Percentiles rank a stretch among this genome's conserved stretches.
Conservation (phyloP, 2,329 filamentous ascomycete genomes). For the Orbilia blumenaviensis region DNA sequence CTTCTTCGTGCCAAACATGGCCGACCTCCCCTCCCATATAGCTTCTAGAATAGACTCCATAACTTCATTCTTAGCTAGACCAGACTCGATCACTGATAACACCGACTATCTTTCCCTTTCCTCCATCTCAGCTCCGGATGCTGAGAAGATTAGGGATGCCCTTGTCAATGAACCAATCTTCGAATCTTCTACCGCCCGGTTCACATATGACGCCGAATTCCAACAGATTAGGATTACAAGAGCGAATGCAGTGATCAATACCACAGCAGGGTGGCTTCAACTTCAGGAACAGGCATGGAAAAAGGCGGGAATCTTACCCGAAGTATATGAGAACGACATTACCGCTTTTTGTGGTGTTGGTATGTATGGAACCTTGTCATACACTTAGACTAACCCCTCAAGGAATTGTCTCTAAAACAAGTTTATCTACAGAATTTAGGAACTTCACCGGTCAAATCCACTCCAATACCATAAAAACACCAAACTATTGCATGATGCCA, state of each 20-base stretch:
- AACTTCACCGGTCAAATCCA: conserved; percentile 1
- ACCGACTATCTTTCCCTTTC: conserved; percentile 22
- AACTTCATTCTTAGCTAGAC: neutral
- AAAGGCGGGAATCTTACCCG: neutral
- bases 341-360: conserved; percentile 14
- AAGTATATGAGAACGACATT: conserved; percentile 25
- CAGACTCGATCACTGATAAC: neutral
- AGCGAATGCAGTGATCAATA: conserved; percentile 10
- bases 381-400: too few species aligned
- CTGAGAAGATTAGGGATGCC: neutral
- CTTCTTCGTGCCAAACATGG: neutral
- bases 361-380: neutral
- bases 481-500: conserved; percentile 23
- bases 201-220: conserved; percentile 33
- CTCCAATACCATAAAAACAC: neutral
- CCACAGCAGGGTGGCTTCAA: conserved; percentile 26
- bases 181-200: neutral
- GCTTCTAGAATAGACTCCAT: neutral
- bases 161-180: neutral
- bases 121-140: neutral
- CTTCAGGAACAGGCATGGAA: conserved; percentile 14
- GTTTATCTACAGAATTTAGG: conserved; percentile 8
- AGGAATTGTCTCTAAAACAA: neutral
- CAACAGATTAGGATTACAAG: conserved; percentile 24
- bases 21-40: neutral